These are phyloP conservation scores for Blastomyces silverae DNA, from an alignment of 2,329 filamentous ascomycete genomes.

Conservation along the genomic window DNA sequence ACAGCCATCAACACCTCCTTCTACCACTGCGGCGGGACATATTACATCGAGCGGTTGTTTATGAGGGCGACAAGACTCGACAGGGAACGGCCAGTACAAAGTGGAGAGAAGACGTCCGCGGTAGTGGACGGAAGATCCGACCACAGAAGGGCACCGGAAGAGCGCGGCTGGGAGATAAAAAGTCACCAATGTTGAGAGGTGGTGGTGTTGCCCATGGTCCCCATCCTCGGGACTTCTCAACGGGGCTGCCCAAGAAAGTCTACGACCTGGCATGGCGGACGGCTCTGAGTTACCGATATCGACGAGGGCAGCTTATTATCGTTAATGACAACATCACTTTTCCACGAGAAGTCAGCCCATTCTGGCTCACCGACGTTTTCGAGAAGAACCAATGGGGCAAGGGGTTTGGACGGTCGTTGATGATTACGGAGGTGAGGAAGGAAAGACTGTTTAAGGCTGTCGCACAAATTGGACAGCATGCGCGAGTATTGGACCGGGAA, in stretches of 20 bases:
- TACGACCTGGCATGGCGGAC: slow-evolving; percentile 96
- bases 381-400: slow-evolving; percentile 62
- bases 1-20: slow-evolving; percentile 73
- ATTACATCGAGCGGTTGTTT: slow-evolving; percentile 84
- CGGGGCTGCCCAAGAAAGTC: slow-evolving; percentile 74
- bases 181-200: slow-evolving; percentile 73
- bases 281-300: slow-evolving; percentile 84
- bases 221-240: slow-evolving; percentile 82
- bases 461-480: slow-evolving; percentile 57
- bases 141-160: slow-evolving; percentile 80
- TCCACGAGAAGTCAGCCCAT: slow-evolving; percentile 47
- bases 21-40: slow-evolving; percentile 86
- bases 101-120: slow-evolving; percentile 74
- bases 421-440: slow-evolving; percentile 60
- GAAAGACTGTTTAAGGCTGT: slow-evolving; percentile 62
- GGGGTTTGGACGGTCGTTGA: slow-evolving; percentile 61
- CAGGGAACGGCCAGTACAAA: slow-evolving; percentile 80
- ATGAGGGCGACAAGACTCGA: slow-evolving; percentile 81
- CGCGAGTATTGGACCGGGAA: slow-evolving; percentile 60
- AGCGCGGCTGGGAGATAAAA: slow-evolving; percentile 72
- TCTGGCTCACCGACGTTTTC: slow-evolving; percentile 63
- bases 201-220: slow-evolving; percentile 90
- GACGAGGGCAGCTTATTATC: slow-evolving; percentile 77
- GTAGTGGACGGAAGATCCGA: slow-evolving; percentile 72
- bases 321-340: slow-evolving; percentile 69